Base-by-base conservation (phyloP, 352 stramenopile genomes). In the Phytophthora multivora region DNA sequence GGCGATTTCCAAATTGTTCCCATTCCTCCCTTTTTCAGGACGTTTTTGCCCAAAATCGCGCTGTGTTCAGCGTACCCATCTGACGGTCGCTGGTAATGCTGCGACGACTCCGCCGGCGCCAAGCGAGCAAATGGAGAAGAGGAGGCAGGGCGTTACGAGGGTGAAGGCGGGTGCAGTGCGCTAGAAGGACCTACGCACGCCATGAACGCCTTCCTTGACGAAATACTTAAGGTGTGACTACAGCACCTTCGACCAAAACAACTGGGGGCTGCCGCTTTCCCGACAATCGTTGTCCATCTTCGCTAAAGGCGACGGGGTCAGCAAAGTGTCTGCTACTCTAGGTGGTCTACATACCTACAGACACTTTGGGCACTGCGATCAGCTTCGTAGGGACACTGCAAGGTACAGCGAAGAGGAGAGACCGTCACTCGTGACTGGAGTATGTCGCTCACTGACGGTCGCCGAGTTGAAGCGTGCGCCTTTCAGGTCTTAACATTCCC, bases 291-390 rank as follows among this genome's bases (percentile, higher is more conserved):
- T n/a, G 49, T 54, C 33, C 33, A 49, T 64, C 39, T 36, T 58
- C 18, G 59, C 59, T 67, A 63, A 68, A 63, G 51, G 51, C 46
- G 31, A 58, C 40, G 40, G 48, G 58, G 51, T 66, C 58, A 60
- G 38, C 30, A 54, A 54, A 25, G 47, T 45, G 47, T 54, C 47
- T 54, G 18, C 47, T n/a, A n/a, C n/a, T n/a, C n/a, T 42, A 41
- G n/a, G 6, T 39, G 26, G 16, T 52, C 9, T 33, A n/a, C n/a
- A n/a, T n/a, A 33, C 46, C 46, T 52, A 23, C 19, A 33, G 46
- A 23, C 46, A 31, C 28, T 51, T 33, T 40, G 15, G 15, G 8
- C 40, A 25, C 13, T 42, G 21, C 21, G 15, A 42, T 15, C 15
- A 19, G 21, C 18, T 15, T 43, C n/a, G n/a, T 43, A 43, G n/a